phyloP scores from a whole-genome alignment of 352 stramenopile genomes.

The Phytophthora aleatoria region DNA sequence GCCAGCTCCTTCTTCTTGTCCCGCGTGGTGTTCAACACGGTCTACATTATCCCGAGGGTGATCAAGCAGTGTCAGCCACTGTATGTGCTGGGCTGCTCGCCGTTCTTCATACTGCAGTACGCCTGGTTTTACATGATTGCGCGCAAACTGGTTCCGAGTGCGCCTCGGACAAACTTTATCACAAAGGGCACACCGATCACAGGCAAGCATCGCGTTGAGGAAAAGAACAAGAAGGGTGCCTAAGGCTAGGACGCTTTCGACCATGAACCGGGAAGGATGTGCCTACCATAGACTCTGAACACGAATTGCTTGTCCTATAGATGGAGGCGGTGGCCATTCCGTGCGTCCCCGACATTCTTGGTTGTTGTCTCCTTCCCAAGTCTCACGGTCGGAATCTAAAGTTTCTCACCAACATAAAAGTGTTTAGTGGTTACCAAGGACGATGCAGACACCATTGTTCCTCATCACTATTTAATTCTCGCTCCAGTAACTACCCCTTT shows the following conservation, averaged over 20 bases:
- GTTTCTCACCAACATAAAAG: too few relatives aligned
- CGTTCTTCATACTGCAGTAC: conserved; percentile 80
- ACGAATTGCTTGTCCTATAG: background rate
- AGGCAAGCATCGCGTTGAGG: conserved; percentile 1
- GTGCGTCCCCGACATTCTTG: background rate
- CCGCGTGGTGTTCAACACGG: conserved; percentile 71
- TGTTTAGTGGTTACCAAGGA: too few relatives aligned
- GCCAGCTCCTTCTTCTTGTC: conserved; percentile 68
- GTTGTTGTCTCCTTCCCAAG: background rate
- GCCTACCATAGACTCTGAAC: background rate
- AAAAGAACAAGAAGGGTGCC: conserved; percentile 25
- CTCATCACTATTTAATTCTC: too few relatives aligned
- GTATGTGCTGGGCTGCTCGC: conserved; percentile 59
- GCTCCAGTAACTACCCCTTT: too few relatives aligned
- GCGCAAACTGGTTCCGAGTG: conserved; percentile 46
- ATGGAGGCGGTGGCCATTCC: background rate
- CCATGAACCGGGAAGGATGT: background rate
- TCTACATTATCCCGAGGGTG: conserved; percentile 63
- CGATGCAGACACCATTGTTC: too few relatives aligned
- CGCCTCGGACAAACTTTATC: background rate
- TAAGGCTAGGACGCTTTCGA: conserved; percentile 2
- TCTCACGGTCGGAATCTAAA: too few relatives aligned
- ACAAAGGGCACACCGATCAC: background rate
- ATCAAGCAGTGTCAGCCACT: conserved; percentile 46
- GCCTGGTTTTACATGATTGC: conserved; percentile 79